A percentile compares a stretch with the other conserved stretches of the same genome.
Conservation (phyloP, 208 protist genomes). For the Trypanosoma platydactyli region DNA sequence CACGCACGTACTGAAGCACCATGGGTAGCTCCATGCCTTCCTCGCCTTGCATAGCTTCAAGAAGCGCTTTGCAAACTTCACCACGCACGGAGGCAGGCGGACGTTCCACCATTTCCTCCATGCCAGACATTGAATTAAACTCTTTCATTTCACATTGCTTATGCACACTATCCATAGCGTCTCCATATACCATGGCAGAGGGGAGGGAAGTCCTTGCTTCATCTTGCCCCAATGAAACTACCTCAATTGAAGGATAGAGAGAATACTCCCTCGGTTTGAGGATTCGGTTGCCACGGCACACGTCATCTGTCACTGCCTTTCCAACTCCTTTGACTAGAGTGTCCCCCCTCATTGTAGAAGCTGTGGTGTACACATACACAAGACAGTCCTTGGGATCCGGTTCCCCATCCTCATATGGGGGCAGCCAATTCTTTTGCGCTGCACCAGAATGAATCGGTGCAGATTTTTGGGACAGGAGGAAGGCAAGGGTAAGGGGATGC, state of each 20-base stretch:
- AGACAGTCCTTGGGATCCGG: neutral
- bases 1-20: conserved; percentile 53
- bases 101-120: neutral
- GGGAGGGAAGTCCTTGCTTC: too few species aligned
- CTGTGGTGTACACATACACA: conserved; percentile 14
- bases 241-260: too few species aligned
- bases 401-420: neutral
- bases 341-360: neutral
- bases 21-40: conserved; percentile 51
- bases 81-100: neutral
- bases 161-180: neutral
- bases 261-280: neutral
- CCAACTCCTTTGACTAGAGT: neutral
- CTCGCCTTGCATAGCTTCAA: conserved; percentile 1
- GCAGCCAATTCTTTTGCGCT: neutral
- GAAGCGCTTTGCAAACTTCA: neutral
- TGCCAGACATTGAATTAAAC: neutral
- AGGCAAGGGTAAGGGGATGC: conserved; percentile 12
- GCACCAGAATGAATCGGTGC: neutral
- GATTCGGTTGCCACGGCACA: neutral
- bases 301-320: neutral
- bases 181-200: neutral
- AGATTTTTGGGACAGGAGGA: neutral
- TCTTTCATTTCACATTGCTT: neutral
- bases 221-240: too few species aligned